Base-by-base conservation (phyloP, 148 eudicot species). In the Polygonum aviculare region DNA sequence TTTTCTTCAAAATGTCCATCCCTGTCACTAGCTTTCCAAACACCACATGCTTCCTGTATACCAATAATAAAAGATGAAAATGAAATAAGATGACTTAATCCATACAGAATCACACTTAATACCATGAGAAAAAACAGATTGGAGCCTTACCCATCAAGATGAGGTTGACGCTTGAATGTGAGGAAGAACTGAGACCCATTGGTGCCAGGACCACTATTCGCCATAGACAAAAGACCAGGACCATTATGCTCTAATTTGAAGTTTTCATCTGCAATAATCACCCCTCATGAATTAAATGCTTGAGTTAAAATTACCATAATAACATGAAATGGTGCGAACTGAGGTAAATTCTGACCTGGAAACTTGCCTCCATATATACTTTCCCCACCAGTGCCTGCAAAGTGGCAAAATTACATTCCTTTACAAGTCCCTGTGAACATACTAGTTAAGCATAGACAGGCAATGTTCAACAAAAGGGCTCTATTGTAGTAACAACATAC, bases 341-440 rank as follows among this genome's bases (percentile, higher is more conserved):
- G 31, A 16, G 36, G 69, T 18, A 63, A 67, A 67, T 67, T 67
- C 44, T 11, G 84, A 96, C 99, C 99, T 79, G 88, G 83, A 86
- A 96, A 96, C 87, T 96, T 96, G 76, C 93, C 91, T 77, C 98
- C 98, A 80, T 96, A 96, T 39, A 96, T 93, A 81, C 99, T 96
- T 88, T 96, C 99, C 78, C 99, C 99, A 82, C 99, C 98, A 80
- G 98, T 93, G 88, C 99, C 99, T 96, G 92, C 89, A 93, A 85
- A 88, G 84, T 84, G 85, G 84, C 77, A 87, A 87, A 89, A 90
- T 83, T 81, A 84, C 74, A 7, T 78, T 80, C 78, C 84, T 81
- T 81, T 82, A 88, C 87, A 84, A 72, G 81, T 81, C 85, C 78
- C 80, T 86, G 83, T 77, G 80, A 75, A 79, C 82, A 87, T 83